Percentiles rank a stretch among this genome's conserved stretches.
Conservation (phyloP, 345 rosid species). For the Luvunga scandens region DNA sequence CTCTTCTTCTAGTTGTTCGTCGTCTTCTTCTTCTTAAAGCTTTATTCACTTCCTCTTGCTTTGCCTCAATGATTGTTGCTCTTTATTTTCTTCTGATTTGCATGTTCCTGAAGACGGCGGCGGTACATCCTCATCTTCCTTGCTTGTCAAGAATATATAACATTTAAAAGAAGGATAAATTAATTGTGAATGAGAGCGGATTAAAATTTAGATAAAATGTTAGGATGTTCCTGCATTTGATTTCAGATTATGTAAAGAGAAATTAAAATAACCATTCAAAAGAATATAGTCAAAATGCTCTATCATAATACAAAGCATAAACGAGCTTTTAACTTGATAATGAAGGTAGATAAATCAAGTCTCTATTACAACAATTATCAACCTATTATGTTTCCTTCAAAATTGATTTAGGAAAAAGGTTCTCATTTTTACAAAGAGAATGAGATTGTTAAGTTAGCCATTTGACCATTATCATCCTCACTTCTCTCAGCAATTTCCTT, state of each 20-base stretch:
- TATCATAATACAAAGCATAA: neutral
- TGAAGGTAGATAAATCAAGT: neutral
- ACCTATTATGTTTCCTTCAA: neutral
- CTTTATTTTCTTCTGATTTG: slow-evolving; percentile 24
- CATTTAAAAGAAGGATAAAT: no score
- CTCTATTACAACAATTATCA: neutral
- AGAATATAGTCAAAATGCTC: neutral
- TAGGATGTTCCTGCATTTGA: neutral
- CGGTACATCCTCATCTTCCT: slow-evolving; percentile 73
- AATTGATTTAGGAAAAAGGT: neutral
- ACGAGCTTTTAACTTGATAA: neutral
- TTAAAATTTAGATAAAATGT: neutral
- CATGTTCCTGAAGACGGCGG: slow-evolving; percentile 21
- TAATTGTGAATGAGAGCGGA: no score
- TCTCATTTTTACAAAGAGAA: slow-evolving; percentile 21
- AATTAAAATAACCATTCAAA: neutral
- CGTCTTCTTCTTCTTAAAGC: slow-evolving; percentile 44
- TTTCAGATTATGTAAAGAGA: neutral
- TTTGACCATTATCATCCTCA: slow-evolving; percentile 21
- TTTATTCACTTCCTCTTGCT: slow-evolving; percentile 56
- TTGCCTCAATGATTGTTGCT: slow-evolving; percentile 26
- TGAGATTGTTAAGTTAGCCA: slow-evolving; percentile 27
- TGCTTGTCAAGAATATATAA: slow-evolving; percentile 40
- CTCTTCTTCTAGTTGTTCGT: slow-evolving; percentile 25
- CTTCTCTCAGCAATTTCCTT: slow-evolving; percentile 47